Base-by-base conservation (phyloP, 2,329 filamentous ascomycete genomes). In the Talaromyces sp. region DNA sequence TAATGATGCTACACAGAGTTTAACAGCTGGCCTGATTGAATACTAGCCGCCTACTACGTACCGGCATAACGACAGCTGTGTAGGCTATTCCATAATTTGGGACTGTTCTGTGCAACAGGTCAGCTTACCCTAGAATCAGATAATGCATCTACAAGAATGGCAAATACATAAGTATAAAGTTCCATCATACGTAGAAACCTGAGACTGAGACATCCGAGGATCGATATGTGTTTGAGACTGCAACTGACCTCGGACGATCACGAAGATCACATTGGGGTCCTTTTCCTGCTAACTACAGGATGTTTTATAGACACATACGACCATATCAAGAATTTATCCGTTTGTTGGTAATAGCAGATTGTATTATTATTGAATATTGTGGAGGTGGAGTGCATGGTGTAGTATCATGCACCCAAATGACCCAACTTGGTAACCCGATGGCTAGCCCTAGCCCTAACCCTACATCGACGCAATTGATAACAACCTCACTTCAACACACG, bases 351-450 rank as follows among this genome's bases (percentile, higher is more conserved):
- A 38, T 56, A 54, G 13, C 27, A 31, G 49, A n/a, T n/a, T n/a
- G n/a, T n/a, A 29, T 6, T n/a, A 53, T 5, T 53, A 51, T 36
- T 19, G 8, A 15, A n/a, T 34, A 38, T 56, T 34, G 51, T 56
- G 27, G 29, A 56, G 29, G 51, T 53, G 49, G 49, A 53, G 53
- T 56, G 53, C 53, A 36, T 34, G n/a, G 29, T 56, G 53, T 15
- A 25, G 51, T 27, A 53, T 53, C 8, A 36, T 38, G 53, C 53
- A 36, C 53, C 29, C 53, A 15, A 22, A 17, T 36, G n/a, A 19
- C 5, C 38, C 10, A 15, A n/a, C 25, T 10, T n/a, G n/a, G n/a
- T n/a, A n/a, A n/a, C n/a, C n/a, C n/a, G 13, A 17, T 8, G 49
- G 17, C 17, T 34, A 34, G 49, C 49, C 49, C 29, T 34, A 56